Evolutionary conservation across 1,284 basidiomycete species (phyloP), one percentile per base, ranked within the genome.

Genomic region (Ganoderma resinaceum): DNA sequence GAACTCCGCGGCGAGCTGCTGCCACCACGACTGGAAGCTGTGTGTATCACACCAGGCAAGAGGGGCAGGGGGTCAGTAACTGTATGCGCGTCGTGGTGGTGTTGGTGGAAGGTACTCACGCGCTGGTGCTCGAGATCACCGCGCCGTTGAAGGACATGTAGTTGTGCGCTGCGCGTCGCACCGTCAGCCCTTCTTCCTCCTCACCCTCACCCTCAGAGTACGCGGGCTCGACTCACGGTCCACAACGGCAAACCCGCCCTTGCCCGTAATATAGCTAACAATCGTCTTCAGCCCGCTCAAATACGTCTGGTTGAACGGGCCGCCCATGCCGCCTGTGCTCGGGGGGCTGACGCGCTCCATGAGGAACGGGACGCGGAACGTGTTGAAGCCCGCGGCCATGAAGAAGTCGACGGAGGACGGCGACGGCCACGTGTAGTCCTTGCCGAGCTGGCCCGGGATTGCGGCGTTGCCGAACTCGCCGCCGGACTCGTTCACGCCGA

Each of bases 401-500:
- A 91, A 89, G 80, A 80, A 89, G 74, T 86, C 84, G 66, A 85
- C 81, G 67, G 81, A 83, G 57, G 78, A 80, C 37, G 84, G 82
- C 43, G 82, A 80, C 12, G 84, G 85, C 83, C 84, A 87, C 38
- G 81, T 85, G 76, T 85, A 86, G 69, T 85, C 81, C 46, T 75
- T 86, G 66, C 82, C 82, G 29, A 86, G 78, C n/a, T 77, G 77
- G 61, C 86, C 86, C 12, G 87, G 87, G 73, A 84, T 82, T 23
- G 75, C 78, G 29, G 69, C 77, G 68, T 83, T 79, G 16, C 87
- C 87, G 70, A 89, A 83, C 78, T 89, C 87, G 59, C 87, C 89
- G 69, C 87, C 86, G 74, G 86, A 85, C 76, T 90, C 79, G 78
- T 87, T 89, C 38, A 89, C 88, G 78, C 89, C 89, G 72, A 89